Evolutionary conservation across 192 early-diverging fungal species (phyloP).

Genomic region (Lobulomyces angularis): DNA sequence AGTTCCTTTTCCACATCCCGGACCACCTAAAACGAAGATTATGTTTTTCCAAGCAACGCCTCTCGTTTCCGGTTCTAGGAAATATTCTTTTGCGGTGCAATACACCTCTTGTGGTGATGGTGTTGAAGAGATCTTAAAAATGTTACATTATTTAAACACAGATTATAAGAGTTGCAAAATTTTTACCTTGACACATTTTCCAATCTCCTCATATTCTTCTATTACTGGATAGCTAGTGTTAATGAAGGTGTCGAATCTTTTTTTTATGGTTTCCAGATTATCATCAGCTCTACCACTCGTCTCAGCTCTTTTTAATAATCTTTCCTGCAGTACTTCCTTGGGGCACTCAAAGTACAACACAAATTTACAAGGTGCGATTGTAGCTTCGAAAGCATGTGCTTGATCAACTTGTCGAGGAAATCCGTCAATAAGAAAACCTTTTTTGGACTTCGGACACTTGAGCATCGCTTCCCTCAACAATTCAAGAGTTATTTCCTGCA

Average conservation of each 20-base stretch:
- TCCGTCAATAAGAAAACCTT: constrained; percentile 24
- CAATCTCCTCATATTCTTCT: constrained; percentile 23
- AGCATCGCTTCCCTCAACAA: constrained; percentile 18
- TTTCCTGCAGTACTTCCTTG: constrained; percentile 24
- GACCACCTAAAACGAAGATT: constrained; percentile 38
- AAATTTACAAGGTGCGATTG: constrained; percentile 25
- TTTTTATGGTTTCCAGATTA: constrained; percentile 40
- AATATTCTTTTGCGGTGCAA: background rate
- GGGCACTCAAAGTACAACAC: constrained; percentile 44
- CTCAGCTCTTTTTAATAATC: constrained; percentile 43
- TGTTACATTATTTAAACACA: too few species aligned
- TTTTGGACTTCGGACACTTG: background rate
- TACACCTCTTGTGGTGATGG: too few species aligned
- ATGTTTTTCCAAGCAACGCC: constrained; percentile 21
- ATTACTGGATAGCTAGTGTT: constrained; percentile 33
- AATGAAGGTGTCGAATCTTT: constrained; percentile 39
- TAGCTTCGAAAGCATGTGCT: constrained; percentile 31
- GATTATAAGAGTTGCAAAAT: too few species aligned
- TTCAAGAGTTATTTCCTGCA: constrained; percentile 15
- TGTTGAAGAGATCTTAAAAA: too few species aligned
- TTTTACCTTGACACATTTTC: constrained; percentile 14
- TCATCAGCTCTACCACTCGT: constrained; percentile 40
- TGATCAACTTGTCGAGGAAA: constrained; percentile 41
- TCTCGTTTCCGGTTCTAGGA: too few species aligned
- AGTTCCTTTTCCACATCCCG: constrained; percentile 40